Percentiles rank a stretch among this genome's conserved stretches.
These are phyloP conservation scores for Geotrichum macrosporum DNA, from an alignment of 1,139 yeast genomes.

Conservation along the genomic window DNA sequence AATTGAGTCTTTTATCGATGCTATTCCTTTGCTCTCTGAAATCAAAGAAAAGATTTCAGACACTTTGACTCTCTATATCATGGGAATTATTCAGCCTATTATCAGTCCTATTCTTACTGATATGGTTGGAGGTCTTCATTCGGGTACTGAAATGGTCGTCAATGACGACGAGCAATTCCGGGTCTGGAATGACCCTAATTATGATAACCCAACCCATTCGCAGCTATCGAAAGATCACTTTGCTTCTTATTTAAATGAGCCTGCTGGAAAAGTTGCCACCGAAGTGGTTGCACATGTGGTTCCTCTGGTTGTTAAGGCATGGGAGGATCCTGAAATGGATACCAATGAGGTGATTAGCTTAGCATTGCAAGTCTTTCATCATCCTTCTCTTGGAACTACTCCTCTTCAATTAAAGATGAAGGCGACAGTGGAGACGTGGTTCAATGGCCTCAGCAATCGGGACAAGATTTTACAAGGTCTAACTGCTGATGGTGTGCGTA, in stretches of 20 bases:
- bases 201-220: constrained; percentile 30
- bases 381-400: constrained; percentile 26
- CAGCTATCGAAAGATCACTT: constrained; percentile 32
- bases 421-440: constrained; percentile 25
- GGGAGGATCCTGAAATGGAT: constrained; percentile 26
- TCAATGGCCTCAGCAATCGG: constrained; percentile 20
- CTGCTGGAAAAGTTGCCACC: constrained; percentile 49
- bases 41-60: constrained; percentile 29
- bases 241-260: constrained; percentile 33
- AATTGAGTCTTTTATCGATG: constrained; percentile 24
- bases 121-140: constrained; percentile 24
- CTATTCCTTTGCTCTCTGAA: constrained; percentile 26
- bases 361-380: constrained; percentile 29
- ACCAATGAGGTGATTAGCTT: constrained; percentile 20
- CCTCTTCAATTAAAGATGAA: constrained; percentile 27
- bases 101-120: constrained; percentile 27
- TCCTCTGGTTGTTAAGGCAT: constrained; percentile 42
- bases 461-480: constrained; percentile 23
- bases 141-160: constrained; percentile 28
- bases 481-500: constrained; percentile 27
- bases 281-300: constrained; percentile 50
- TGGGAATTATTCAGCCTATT: constrained; percentile 29
- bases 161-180: constrained; percentile 29
- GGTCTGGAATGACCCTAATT: constrained; percentile 28
- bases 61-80: constrained; percentile 27